These are phyloP conservation scores for Penicillium sp. DNA, from an alignment of 2,329 filamentous ascomycete species.

Conservation along the genomic window DNA sequence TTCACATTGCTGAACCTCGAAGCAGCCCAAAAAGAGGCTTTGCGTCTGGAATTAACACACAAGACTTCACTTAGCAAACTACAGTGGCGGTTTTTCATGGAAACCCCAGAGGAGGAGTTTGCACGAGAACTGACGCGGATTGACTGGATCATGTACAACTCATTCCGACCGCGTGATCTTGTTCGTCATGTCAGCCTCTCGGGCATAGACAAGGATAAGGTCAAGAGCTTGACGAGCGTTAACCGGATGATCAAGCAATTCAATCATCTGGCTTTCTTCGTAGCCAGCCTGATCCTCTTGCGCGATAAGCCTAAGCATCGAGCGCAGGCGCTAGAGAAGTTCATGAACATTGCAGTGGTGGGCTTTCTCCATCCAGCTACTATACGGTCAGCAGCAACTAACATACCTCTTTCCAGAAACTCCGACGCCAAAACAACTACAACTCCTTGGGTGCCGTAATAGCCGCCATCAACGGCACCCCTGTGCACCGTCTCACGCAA, in stretches of 20 bases:
- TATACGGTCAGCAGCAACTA: conserved; percentile 1
- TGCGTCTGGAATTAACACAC: conserved; percentile 66
- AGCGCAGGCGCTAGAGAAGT: conserved; percentile 87
- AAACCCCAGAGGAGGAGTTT: conserved; percentile 76
- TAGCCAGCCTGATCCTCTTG: conserved; percentile 78
- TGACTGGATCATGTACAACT: conserved; percentile 97
- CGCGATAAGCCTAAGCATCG: conserved; percentile 95
- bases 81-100: conserved; percentile 89
- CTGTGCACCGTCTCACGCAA: conserved; percentile 77
- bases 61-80: conserved; percentile 73
- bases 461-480: conserved; percentile 84
- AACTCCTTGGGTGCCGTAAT: conserved; percentile 92
- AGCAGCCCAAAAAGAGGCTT: conserved; percentile 75
- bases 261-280: conserved; percentile 80
- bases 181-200: conserved; percentile 85
- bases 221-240: conserved; percentile 76
- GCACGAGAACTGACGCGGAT: conserved; percentile 91
- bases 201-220: conserved; percentile 49
- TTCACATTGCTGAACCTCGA: conserved; percentile 52
- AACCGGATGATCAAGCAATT: conserved; percentile 94
- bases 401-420: conserved; percentile 51
- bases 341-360: conserved; percentile 77
- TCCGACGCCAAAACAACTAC: conserved; percentile 93
- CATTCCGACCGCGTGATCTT: conserved; percentile 87
- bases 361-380: conserved; percentile 7